Evolutionary conservation across 2,329 filamentous ascomycete genomes (phyloP).

Genomic region (Hypoxylon sp.): DNA sequence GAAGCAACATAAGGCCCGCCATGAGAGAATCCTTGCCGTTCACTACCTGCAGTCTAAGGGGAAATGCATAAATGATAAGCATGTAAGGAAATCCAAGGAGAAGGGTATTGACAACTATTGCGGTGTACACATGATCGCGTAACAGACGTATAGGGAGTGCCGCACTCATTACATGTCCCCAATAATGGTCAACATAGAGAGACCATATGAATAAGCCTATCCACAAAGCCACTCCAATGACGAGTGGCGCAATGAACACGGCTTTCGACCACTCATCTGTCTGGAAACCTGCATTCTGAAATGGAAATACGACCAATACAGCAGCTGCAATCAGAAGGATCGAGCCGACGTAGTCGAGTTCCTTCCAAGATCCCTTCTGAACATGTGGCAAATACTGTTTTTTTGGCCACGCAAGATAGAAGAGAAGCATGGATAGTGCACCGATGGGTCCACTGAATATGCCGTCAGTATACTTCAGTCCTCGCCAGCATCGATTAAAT

Average conservation of each 20-base stretch:
- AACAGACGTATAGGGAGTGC: constrained; percentile 66
- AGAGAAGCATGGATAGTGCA: constrained; percentile 61
- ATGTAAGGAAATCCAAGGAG: constrained; percentile 67
- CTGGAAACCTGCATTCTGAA: constrained; percentile 65
- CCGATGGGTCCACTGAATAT: constrained; percentile 66
- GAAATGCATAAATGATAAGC: constrained; percentile 65
- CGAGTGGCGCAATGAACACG: constrained; percentile 61
- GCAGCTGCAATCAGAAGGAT: constrained; percentile 68
- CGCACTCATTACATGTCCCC: constrained; percentile 56
- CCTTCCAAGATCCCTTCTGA: constrained; percentile 61
- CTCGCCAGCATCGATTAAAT: background rate
- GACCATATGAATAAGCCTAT: constrained; percentile 61
- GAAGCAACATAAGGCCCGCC: constrained; percentile 67
- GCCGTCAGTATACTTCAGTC: constrained; percentile 41
- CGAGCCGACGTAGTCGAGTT: constrained; percentile 69
- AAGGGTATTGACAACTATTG: constrained; percentile 62
- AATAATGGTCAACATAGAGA: constrained; percentile 51
- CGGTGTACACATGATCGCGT: constrained; percentile 62
- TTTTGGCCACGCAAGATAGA: constrained; percentile 67
- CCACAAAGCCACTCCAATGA: constrained; percentile 57
- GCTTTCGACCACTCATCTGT: constrained; percentile 60
- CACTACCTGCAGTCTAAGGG: constrained; percentile 66
- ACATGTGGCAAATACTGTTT: constrained; percentile 58
- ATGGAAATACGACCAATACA: constrained; percentile 70
- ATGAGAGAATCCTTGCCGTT: constrained; percentile 62